Evolutionary conservation across 306 rosid species (phyloP), one percentile per base, ranked within the genome.

Genomic region (Cucurbita moschata): DNA sequence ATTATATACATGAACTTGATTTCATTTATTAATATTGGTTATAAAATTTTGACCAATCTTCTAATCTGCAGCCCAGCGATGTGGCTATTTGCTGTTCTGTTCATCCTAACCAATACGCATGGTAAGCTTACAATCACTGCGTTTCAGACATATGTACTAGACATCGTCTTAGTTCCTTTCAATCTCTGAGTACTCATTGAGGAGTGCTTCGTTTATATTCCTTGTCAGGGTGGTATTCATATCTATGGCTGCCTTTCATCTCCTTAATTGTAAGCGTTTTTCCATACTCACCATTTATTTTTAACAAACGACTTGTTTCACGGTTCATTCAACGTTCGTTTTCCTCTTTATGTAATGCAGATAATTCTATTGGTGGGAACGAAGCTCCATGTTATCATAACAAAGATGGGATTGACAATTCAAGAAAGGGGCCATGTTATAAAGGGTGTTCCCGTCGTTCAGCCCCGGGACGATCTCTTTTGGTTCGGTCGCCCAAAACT

Each of bases 221-320:
- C 4, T 12, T 76, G 35, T 77, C 92, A 93, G 97, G 92, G 75
- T 84, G 86, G 87, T 1, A 88, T 78, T 60, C 96, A 66, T 82
- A 86, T 79, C 74, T 81, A 1, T 93, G 98, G 98, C 83, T 93
- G 70, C 98, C 98, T 64, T 86, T 87, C 71, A 26, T 90, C 69
- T 89, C 98, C 56, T 64, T 93, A 26, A 54, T 82, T 81, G 98
- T 93, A 86, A 88, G 98, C 66, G 64, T 69, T 59, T 51, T 62
- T 11, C 65, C 47, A 53, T 26, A 16, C 9, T 26, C 42, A 51
- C 7, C 63, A 4, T 39, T 52, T 72, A 53, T 37, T 53, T 54
- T 40, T 12, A 43, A 71, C n/a, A 53, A 2, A 38, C 37, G 16
- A 35, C 19, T 51, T 39, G 62, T 72, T 72, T 52, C 11, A 30